Base-by-base conservation (phyloP, 108 stramenopile genomes). In the Skeletonema costatum region DNA sequence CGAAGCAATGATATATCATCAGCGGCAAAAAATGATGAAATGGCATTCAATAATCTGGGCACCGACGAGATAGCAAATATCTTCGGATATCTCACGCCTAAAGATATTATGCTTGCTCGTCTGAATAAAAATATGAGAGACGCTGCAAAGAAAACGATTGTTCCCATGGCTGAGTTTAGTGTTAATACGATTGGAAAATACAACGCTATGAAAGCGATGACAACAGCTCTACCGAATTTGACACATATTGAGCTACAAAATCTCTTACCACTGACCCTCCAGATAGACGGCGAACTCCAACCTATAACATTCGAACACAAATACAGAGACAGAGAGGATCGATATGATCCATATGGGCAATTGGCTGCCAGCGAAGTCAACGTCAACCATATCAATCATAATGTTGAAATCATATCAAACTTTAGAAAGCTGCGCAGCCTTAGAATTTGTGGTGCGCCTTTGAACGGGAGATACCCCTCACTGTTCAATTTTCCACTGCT, bases 181-280 rank as follows among this genome's bases (percentile, higher is more conserved):
- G 64, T 65, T 38, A 58, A 65, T 6, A 36, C 8, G 1, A 6
- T 65, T 6, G 33, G 9, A 65, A 25, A 38, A 60, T 65, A 65
- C 64, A 38, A 65, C 6, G 64, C 64, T 9, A 25, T 65, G 64
- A 38, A 0, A 6, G 21, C 19, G 64, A 65, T 65, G 64, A 65
- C 32, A 19, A 25, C 32, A 9, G 64, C 64, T 6, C 2, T 65
- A 9, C 64, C 64, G 6, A 35, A 65, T 42, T 38, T 65, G 9
- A n/a, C 64, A 65, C 21, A 19, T 58, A 25, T 21, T 65, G 35
- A 36, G 6, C 35, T 36, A 0, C 25, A 25, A 25, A 25, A 25
- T 25, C 25, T 25, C 25, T 25, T 25, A 25, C 25, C 25, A 25
- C 25, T 25, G 25, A 25, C 25, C 25, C 0, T 25, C 25, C 25